Evolutionary conservation across 352 stramenopile species (phyloP), one percentile per base, ranked within the genome.

Genomic region (Pythium phragmitis): DNA sequence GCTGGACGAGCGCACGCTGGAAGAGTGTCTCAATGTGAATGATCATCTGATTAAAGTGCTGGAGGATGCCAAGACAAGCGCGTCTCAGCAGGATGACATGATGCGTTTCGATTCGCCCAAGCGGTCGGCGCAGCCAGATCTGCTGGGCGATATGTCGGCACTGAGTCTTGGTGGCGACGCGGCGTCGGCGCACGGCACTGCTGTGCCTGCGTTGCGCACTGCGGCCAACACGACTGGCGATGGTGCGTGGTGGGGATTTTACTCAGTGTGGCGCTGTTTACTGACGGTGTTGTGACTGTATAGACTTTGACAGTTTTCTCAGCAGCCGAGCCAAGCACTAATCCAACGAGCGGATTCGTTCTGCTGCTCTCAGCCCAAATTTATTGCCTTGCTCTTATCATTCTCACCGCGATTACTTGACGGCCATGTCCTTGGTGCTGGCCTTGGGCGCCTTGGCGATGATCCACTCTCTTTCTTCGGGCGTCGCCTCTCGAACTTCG

Each of bases 11-110:
- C 68, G 69, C 21, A 93, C 80, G 23, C 65, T 95, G 16, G 87
- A 95, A 64, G 67, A 86, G 58, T 95, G 87, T 60, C 74, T 95
- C n/a, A 93, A 82, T 50, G 86, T 94, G 63, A 94, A 94, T 57
- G 85, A 94, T 64, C 74, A 82, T 67, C 71, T 94, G 65, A 90
- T 92, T 70, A 89, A 88, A 57, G 84, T 69, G 3, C 59, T 94
- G 28, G 82, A 92, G 26, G 85, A 91, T 37, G 33, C 51, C 21
- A 65, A 80, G 72, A 47, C 73, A 47, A 30, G 21, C 11, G 9
- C 12, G 39, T 50, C 50, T 6, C 66, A 14, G 65, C 70, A 48
- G 11, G 46, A 55, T 3, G 75, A 85, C 49, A 69, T 92, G 53
- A 85, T 92, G 23, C 74, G 58, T 14, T 88, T 89, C 12, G 80